Evolutionary conservation across 148 eudicot genomes (phyloP), one percentile per base, ranked within the genome.

Genomic region (Limonium bicolor): DNA sequence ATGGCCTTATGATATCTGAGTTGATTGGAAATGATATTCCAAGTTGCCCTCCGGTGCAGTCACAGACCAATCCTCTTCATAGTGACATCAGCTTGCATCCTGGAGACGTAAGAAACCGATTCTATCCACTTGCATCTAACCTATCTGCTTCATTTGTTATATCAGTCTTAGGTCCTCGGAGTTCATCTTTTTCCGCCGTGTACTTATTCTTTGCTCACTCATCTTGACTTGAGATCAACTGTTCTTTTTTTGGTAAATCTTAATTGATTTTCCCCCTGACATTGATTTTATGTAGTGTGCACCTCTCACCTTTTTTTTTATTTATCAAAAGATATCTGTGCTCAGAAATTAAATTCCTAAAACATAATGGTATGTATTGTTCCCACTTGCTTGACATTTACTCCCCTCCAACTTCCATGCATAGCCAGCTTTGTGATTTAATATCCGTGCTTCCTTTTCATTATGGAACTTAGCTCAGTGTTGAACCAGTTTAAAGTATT

Each of bases 1-100:
- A 81, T 65, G 95, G 95, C 54, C 80, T 81, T 63, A 85, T 92
- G 99, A 63, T 85, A 35, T 81, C 95, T 4, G 99, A 85, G 63
- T 60, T 85, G 60, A 80, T 92, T 35, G 99, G 82, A 21, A 68
- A 62, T 69, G 88, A 78, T 67, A 72, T 73, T 48, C 72, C 78
- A 27, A 68, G 63, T 54, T 73, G 95, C 58, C 53, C 86, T 51
- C 61, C 79, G 48, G 80, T 67, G 23, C 77, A 72, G 49, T 62
- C 82, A 14, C 76, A 68, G 48, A 58, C 76, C 12, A 67, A 78
- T 69, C 53, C 95, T 46, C 48, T 76, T 61, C 80, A 76, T 54
- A 71, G 62, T 70, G 84, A 78, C 36, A 72, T 84, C 72, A 65
- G 70, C 55, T 67, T 92, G 53, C 77, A 77, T 63, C 82, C 67